Evolutionary conservation across 768 basidiomycete species (phyloP), one percentile per base, ranked within the genome.

Genomic region (Boletus rubescentipes): DNA sequence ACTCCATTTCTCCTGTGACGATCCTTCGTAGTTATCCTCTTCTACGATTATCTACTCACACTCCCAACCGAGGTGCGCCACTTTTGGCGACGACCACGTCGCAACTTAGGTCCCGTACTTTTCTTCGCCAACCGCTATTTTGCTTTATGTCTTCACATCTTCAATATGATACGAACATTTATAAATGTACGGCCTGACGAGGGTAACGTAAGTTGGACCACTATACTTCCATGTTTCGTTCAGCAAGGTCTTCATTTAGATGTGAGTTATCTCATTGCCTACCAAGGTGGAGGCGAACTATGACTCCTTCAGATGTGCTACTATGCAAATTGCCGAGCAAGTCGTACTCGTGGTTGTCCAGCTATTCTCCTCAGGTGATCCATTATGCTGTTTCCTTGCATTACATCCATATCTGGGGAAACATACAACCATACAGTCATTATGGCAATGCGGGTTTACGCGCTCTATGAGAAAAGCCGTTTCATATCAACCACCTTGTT

Each of bases 41-140:
- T 74, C 16, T 77, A 78, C 45, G 82, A 83, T 45, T 79, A 78
- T 54, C 35, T 71, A 37, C 63, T 81, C 36, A 83, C 82, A 0
- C 56, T 83, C 5, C 43, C 57, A 1, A 46, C 54, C 29, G 82
- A 83, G 54, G 67, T 78, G 8, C 70, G 73, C 20, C 64, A 71
- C 14, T 77, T 76, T 64, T 83, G 82, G 81, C 57, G 43, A 9
- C 55, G 58, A 50, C 48, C 61, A 2, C 64, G 59, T 8, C 26
- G 73, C 5, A 71, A 65, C 35, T 74, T 69, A 67, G 69, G 62
- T 2, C 65, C 67, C 1, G 63, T 67, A 16, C 61, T 79, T 4
- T 79, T 79, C 66, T 71, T 73, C 43, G 31, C 71, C 30, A 79
- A 75, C 37, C 76, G 78, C 10, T 80, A 79, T 48, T 21, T 73